These are phyloP conservation scores for Penicillium sp. DNA, from an alignment of 2,329 filamentous ascomycete genomes.

Conservation along the genomic window DNA sequence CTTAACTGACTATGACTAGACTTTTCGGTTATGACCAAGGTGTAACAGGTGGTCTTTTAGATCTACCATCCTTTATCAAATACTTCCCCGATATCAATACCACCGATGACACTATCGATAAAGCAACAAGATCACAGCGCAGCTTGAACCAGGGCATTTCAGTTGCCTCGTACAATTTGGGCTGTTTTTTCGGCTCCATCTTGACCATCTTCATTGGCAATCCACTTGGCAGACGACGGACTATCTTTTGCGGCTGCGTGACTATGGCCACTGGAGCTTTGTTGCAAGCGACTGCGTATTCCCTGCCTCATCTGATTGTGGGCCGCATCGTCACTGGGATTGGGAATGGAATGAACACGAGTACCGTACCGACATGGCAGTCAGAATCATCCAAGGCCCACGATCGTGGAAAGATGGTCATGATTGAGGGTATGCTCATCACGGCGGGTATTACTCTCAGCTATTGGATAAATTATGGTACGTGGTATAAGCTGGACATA, in stretches of 20 bases:
- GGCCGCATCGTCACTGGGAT: slow-evolving; percentile 49
- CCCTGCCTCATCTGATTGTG: slow-evolving; percentile 45
- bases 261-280: slow-evolving; percentile 34
- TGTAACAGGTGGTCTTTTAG: slow-evolving; percentile 45
- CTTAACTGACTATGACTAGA: slow-evolving; percentile 17
- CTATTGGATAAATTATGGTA: slow-evolving; percentile 50
- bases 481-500: neutral
- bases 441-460: slow-evolving; percentile 48
- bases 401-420: slow-evolving; percentile 43
- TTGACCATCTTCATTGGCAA: slow-evolving; percentile 50
- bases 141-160: slow-evolving; percentile 34
- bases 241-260: slow-evolving; percentile 33
- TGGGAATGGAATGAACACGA: slow-evolving; percentile 52
- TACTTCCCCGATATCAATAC: slow-evolving; percentile 37
- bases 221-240: slow-evolving; percentile 21
- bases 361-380: slow-evolving; percentile 50
- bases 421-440: slow-evolving; percentile 50
- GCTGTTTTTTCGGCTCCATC: slow-evolving; percentile 50
- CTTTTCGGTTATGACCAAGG: slow-evolving; percentile 42
- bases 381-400: slow-evolving; percentile 22
- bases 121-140: slow-evolving; percentile 15
- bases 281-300: slow-evolving; percentile 17
- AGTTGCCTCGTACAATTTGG: slow-evolving; percentile 45
- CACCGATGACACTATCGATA: slow-evolving; percentile 5
- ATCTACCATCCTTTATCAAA: slow-evolving; percentile 39